Conservation (phyloP, 2,329 filamentous ascomycete genomes). For the Byssothecium circinans region DNA sequence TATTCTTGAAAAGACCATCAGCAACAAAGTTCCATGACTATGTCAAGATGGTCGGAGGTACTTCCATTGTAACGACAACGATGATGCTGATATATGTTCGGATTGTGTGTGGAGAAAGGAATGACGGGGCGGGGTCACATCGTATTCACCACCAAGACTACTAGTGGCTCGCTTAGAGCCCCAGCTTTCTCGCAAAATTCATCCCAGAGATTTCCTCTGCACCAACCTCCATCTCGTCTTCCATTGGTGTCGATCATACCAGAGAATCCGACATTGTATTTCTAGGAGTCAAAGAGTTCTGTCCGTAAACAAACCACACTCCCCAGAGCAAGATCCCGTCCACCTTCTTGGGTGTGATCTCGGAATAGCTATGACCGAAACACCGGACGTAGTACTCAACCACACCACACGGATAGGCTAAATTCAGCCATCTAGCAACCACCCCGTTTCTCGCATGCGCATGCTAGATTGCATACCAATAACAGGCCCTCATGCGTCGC, state of each 20-base stretch:
- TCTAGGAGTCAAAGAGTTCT: too few relatives aligned
- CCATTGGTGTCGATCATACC: too few relatives aligned
- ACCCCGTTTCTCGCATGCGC: not conserved
- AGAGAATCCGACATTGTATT: too few relatives aligned
- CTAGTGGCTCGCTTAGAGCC: not conserved
- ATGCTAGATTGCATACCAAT: not conserved
- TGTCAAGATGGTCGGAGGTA: too few relatives aligned
- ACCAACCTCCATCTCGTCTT: not conserved
- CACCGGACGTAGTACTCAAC: not conserved
- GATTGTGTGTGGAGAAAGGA: not conserved
- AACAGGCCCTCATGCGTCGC: not conserved
- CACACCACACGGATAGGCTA: not conserved
- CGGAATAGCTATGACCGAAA: not conserved
- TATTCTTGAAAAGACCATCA: too few relatives aligned
- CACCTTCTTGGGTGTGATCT: not conserved
- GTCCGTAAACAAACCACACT: too few relatives aligned
- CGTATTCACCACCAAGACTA: not conserved
- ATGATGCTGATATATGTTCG: too few relatives aligned
- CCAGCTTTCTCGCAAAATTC: too few relatives aligned
- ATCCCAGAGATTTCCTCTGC: not conserved
- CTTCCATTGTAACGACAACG: too few relatives aligned
- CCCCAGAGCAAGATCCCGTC: too few relatives aligned
- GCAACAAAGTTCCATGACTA: too few relatives aligned
- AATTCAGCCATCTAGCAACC: not conserved
- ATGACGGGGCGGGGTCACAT: not conserved